A percentile compares a stretch with the other conserved stretches of the same genome.
Evolutionary conservation across 2,329 filamentous ascomycete genomes (phyloP).

Genomic region (Aspergillus pseudoviridinutans): DNA sequence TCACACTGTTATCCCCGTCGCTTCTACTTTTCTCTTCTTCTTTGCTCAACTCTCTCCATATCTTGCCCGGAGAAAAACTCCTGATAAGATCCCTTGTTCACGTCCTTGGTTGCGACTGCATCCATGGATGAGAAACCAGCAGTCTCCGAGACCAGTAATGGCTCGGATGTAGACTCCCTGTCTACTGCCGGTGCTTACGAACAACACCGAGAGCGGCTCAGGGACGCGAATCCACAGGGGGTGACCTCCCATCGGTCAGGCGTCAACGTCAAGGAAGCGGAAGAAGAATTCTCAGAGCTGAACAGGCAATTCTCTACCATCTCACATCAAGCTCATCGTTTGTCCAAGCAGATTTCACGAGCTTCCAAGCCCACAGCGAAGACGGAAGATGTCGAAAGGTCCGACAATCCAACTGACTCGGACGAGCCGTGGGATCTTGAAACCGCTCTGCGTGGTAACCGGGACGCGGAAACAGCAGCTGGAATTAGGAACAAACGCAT

Average conservation of each 20-base stretch:
- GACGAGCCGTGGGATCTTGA: conserved; percentile 71
- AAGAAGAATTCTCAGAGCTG: conserved; percentile 42
- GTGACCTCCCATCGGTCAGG: conserved; percentile 32
- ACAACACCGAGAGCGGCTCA: conserved; percentile 25
- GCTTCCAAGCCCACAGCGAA: conserved; percentile 20
- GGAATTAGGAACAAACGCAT: conserved; percentile 79
- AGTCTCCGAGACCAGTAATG: conserved; percentile 11
- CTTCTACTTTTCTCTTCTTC: not conserved
- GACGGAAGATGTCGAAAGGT: conserved; percentile 58
- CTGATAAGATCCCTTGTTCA: too few relatives aligned
- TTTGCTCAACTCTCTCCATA: not conserved
- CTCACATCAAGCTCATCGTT: conserved; percentile 33
- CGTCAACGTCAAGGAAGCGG: conserved; percentile 44
- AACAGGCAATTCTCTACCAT: conserved; percentile 37
- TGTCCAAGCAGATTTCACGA: conserved; percentile 32
- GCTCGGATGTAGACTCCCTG: conserved; percentile 27
- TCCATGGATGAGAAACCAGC: conserved; percentile 19
- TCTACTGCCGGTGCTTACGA: conserved; percentile 24
- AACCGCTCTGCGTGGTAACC: conserved; percentile 64
- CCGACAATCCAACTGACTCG: conserved; percentile 37
- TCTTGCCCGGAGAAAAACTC: too few relatives aligned
- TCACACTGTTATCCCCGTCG: not conserved
- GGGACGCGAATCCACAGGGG: conserved; percentile 30
- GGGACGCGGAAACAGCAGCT: conserved; percentile 67
- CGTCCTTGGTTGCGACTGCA: not conserved